Evolutionary conservation across 2,329 filamentous ascomycete genomes (phyloP), one percentile per base, ranked within the genome.

Genomic region (Aplosporella prunicola): DNA sequence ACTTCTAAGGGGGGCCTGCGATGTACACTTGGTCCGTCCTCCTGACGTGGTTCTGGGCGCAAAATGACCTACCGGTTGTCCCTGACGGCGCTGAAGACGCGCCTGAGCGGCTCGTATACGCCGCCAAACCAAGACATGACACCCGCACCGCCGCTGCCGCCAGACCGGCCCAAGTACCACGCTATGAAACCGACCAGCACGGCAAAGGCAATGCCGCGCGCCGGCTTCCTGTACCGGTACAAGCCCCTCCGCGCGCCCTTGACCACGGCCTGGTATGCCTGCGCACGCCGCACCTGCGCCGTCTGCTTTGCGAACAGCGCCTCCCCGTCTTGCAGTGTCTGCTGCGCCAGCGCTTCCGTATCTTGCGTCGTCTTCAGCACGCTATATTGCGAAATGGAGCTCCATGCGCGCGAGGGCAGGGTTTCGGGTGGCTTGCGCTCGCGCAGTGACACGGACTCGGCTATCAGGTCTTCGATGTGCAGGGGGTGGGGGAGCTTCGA

Each of bases 301-400:
- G 77, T 76, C 56, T 96, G 89, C 45, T 69, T 69, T 25, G 74
- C 62, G 49, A 95, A 89, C 43, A 79, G 72, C 4, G 52, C 56
- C 43, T 78, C 66, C 2, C 85, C 89, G 26, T 89, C 74, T 20
- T 71, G 61, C 22, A 84, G 58, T 0, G 70, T 74, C 53, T 86
- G 76, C 18, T 57, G 56, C 5, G 66, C 56, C 32, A 73, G 66
- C 24, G 57, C 56, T 28, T 64, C 55, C 32, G 68, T 53, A 51
- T 73, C 65, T 9, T 74, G 70, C 0, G 82, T 82, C 2, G 88
- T 94, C 60, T 93, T 95, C 35, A 98, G 71, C 6, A 86, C 86
- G 56, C 88, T 95, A 42, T 74, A 74, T 5, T 60, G 57, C 3
- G 87, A 87, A 42, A 98, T 80, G 11, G 61, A 62, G 43, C 68